Conservation (phyloP, 1,284 basidiomycete species). For the Bjerkandera adusta region DNA sequence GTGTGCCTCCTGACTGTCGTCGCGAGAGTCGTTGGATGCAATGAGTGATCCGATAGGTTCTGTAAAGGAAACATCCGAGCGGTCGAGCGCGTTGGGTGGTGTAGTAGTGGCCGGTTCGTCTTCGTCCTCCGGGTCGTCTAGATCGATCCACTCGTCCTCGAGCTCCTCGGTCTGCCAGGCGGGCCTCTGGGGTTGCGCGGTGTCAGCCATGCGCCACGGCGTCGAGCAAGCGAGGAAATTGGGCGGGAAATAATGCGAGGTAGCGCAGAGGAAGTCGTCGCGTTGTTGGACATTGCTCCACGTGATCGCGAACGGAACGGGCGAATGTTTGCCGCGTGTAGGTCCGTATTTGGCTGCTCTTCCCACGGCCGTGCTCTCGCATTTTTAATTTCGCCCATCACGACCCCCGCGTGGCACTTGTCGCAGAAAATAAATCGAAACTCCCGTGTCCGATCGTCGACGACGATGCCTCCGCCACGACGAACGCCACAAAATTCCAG, state of each 20-base stretch:
- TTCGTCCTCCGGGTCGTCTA: slow-evolving; percentile 20
- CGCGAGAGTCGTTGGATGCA: slow-evolving; percentile 40
- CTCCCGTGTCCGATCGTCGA: no score
- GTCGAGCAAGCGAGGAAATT: no score
- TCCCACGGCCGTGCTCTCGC: background rate
- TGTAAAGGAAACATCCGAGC: slow-evolving; percentile 59
- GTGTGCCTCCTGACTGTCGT: slow-evolving; percentile 30
- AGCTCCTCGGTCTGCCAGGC: slow-evolving; percentile 57
- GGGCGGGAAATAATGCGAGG: no score
- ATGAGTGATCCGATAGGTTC: slow-evolving; percentile 51
- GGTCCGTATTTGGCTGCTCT: slow-evolving; percentile 8
- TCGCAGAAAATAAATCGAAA: no score
- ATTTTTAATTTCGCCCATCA: background rate
- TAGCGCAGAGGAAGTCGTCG: slow-evolving; percentile 6
- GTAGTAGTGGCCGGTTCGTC: slow-evolving; percentile 16
- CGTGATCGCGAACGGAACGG: slow-evolving; percentile 7
- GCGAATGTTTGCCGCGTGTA: slow-evolving; percentile 12
- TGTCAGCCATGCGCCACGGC: slow-evolving; percentile 4
- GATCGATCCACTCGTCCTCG: slow-evolving; percentile 48
- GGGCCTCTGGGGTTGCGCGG: slow-evolving; percentile 24
- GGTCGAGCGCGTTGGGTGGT: slow-evolving; percentile 30
- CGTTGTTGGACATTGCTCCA: slow-evolving; percentile 15
- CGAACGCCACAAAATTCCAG: no score
- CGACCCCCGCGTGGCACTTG: no score
- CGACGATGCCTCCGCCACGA: no score